phyloP scores from a whole-genome alignment of 257 asterid species.

The Nemophila menziesii region DNA sequence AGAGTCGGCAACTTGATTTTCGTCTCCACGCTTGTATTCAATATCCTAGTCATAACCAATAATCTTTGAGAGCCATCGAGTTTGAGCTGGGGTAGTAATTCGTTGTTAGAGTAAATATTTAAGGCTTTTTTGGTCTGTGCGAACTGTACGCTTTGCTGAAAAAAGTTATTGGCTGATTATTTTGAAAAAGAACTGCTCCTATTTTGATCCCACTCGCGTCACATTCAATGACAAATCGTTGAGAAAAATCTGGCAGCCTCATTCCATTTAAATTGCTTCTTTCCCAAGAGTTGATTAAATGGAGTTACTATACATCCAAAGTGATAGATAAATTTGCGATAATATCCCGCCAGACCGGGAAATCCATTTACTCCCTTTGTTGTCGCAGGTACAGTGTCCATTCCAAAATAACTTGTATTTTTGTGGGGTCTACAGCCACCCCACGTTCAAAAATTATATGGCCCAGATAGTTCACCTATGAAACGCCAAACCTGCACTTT shows the following conservation, averaged over 20 bases:
- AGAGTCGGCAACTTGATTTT: no score
- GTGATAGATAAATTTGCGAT: no score
- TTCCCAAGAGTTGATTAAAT: not conserved
- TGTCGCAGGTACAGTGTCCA: no score
- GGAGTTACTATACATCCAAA: not conserved
- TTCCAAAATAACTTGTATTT: no score
- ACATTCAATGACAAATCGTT: not conserved
- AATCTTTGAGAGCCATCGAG: not conserved
- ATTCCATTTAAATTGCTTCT: not conserved
- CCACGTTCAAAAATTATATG: not conserved
- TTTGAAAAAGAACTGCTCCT: not conserved
- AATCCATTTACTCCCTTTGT: no score
- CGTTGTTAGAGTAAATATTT: not conserved
- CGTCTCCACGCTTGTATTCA: no score
- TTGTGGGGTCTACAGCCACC: no score
- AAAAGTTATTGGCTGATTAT: not conserved
- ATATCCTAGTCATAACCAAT: not conserved
- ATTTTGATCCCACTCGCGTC: not conserved
- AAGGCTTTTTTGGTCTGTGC: not conserved
- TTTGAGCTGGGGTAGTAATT: not conserved
- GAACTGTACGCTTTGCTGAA: not conserved
- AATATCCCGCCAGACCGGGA: no score
- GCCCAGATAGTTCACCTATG: not conserved
- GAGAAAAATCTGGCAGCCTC: slow-evolving; percentile 1
- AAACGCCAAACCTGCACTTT: not conserved